phyloP scores from a whole-genome alignment of 1,139 yeast species.

The Saccharomycopsis crataegensis region DNA sequence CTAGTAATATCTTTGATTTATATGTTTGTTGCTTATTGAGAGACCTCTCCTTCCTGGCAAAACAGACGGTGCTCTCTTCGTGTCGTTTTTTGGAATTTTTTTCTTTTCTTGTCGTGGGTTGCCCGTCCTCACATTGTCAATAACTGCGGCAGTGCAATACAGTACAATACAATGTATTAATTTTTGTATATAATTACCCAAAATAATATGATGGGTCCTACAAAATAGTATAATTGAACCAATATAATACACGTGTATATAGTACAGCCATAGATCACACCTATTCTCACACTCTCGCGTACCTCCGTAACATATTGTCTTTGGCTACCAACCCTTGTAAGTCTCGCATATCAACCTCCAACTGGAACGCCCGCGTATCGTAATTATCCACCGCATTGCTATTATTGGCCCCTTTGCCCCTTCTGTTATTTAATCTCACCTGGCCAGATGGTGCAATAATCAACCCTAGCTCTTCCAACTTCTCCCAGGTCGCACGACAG shows the following conservation, averaged over 20 bases:
- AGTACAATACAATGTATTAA: not conserved
- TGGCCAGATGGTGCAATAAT: constrained; percentile 21
- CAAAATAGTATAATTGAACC: not conserved
- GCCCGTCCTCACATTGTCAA: too few species aligned
- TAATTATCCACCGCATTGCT: constrained; percentile 29
- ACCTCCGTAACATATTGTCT: constrained; percentile 30
- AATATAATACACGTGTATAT: not conserved
- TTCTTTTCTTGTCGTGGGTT: too few species aligned
- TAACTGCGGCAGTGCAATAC: not conserved
- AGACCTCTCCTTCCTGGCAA: too few species aligned
- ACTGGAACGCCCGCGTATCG: constrained; percentile 41
- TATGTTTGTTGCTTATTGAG: too few species aligned
- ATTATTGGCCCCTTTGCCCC: constrained; percentile 25
- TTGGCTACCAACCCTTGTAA: constrained; percentile 31
- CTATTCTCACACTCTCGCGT: constrained; percentile 26
- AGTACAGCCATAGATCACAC: constrained; percentile 7
- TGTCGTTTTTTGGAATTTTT: too few species aligned
- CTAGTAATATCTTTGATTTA: too few species aligned
- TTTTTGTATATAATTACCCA: not conserved
- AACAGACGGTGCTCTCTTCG: too few species aligned
- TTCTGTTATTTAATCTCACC: not conserved
- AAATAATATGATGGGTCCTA: not conserved
- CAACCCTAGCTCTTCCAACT: constrained; percentile 30
- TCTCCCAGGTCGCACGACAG: constrained; percentile 51
- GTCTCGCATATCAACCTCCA: constrained; percentile 42